These are phyloP conservation scores for Thoreauomyces humboldtii DNA, from an alignment of 192 early-diverging fungal species.

Conservation along the genomic window DNA sequence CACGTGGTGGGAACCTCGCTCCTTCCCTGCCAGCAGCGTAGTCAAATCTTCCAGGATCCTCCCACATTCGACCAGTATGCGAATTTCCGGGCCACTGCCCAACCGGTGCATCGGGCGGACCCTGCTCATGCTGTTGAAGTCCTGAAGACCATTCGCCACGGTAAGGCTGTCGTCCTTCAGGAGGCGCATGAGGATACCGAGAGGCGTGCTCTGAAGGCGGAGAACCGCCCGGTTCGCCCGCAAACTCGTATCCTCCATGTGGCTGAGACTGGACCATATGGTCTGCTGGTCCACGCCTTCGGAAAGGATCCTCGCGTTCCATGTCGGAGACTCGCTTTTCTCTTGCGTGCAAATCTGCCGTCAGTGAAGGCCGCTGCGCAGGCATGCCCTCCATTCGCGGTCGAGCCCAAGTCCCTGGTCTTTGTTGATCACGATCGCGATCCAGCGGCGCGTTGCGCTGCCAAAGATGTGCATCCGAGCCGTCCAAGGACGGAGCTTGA, in stretches of 20 bases:
- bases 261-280: background rate
- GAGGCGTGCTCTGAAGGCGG: background rate
- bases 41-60: too few relatives aligned
- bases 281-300: background rate
- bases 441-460: background rate
- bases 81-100: too few relatives aligned
- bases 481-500: too few relatives aligned
- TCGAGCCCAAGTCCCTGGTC: slow-evolving; percentile 2
- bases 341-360: slow-evolving; percentile 7
- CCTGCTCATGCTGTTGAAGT: too few relatives aligned
- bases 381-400: background rate
- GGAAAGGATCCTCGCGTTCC: background rate
- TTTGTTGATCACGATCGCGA: background rate
- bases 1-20: too few relatives aligned
- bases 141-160: background rate
- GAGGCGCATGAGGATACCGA: background rate
- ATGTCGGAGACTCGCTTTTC: background rate
- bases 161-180: background rate
- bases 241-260: background rate
- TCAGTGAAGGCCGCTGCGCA: slow-evolving; percentile 5
- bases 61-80: too few relatives aligned
- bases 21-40: too few relatives aligned
- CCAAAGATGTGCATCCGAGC: too few relatives aligned
- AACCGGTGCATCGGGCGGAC: too few relatives aligned
- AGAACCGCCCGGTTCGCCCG: background rate